These are phyloP conservation scores for Gomphus bonarii DNA, from an alignment of 1,284 basidiomycete genomes.

Conservation along the genomic window DNA sequence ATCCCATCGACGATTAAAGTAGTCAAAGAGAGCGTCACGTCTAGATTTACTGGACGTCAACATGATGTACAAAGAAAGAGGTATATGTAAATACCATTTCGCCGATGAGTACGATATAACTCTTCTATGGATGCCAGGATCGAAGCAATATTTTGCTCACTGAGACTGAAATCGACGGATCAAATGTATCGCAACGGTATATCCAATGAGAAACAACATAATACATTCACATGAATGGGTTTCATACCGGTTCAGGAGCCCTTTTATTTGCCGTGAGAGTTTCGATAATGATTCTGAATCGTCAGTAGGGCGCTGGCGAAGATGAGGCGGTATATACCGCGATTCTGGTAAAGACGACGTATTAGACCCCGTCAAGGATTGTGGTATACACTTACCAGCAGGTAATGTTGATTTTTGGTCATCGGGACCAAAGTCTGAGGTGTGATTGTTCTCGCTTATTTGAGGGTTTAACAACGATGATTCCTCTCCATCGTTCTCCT, in stretches of 20 bases:
- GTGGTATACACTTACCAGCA: not conserved
- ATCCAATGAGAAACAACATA: not conserved
- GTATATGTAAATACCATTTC: slow-evolving; percentile 52
- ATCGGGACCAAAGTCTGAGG: not conserved
- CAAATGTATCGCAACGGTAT: not conserved
- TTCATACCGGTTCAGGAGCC: slow-evolving; percentile 74
- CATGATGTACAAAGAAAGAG: slow-evolving; percentile 3
- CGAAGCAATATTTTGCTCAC: slow-evolving; percentile 81
- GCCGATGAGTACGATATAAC: slow-evolving; percentile 67
- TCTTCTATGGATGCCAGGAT: slow-evolving; percentile 75
- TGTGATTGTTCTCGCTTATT: slow-evolving; percentile 3
- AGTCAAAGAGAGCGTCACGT: slow-evolving; percentile 78
- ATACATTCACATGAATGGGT: not conserved
- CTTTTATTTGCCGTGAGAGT: slow-evolving; percentile 75
- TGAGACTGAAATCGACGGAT: slow-evolving; percentile 44
- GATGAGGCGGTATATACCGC: slow-evolving; percentile 56
- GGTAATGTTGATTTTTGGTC: not conserved
- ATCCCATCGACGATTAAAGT: slow-evolving; percentile 76
- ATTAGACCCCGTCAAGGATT: not conserved
- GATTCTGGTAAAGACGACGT: slow-evolving; percentile 21
- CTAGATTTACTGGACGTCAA: slow-evolving; percentile 26
- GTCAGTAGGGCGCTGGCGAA: slow-evolving; percentile 35
- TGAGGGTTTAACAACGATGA: slow-evolving; percentile 13
- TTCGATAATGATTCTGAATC: slow-evolving; percentile 48
- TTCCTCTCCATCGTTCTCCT: slow-evolving; percentile 6